These are phyloP conservation scores for Liquidambar formosana DNA, from an alignment of 164 flowering plant species.

Conservation along the genomic window DNA sequence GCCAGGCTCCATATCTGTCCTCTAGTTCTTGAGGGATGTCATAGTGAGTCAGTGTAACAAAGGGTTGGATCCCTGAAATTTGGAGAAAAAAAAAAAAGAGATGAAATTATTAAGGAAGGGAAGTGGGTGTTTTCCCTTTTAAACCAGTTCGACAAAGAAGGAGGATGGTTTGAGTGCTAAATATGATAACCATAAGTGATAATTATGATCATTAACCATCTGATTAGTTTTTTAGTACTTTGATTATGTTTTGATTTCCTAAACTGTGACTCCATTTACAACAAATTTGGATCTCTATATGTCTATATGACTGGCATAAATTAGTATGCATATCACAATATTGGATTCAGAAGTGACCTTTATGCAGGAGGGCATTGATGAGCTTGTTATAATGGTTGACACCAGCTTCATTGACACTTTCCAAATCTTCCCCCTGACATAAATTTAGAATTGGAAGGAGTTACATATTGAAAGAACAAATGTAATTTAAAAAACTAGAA, in stretches of 20 bases:
- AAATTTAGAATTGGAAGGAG: neutral
- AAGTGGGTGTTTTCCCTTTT: no score
- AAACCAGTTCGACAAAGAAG: no score
- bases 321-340: neutral
- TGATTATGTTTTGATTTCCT: no score
- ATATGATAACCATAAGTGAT: no score
- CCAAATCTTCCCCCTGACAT: constrained; percentile 59
- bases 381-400: constrained; percentile 48
- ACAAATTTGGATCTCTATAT: neutral
- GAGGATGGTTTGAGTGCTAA: no score
- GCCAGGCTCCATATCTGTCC: constrained; percentile 57
- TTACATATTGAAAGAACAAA: neutral
- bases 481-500: neutral
- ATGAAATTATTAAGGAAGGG: no score
- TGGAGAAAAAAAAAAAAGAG: neutral
- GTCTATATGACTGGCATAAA: neutral
- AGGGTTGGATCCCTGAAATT: constrained; percentile 55
- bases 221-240: no score
- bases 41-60: constrained; percentile 53
- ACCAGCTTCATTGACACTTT: constrained; percentile 43
- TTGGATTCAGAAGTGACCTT: constrained; percentile 35
- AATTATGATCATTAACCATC: no score
- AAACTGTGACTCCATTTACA: neutral
- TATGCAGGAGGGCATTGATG: constrained; percentile 49
- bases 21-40: constrained; percentile 65